Conservation (phyloP, 139 green algal genomes). For the Volvox africanus region DNA sequence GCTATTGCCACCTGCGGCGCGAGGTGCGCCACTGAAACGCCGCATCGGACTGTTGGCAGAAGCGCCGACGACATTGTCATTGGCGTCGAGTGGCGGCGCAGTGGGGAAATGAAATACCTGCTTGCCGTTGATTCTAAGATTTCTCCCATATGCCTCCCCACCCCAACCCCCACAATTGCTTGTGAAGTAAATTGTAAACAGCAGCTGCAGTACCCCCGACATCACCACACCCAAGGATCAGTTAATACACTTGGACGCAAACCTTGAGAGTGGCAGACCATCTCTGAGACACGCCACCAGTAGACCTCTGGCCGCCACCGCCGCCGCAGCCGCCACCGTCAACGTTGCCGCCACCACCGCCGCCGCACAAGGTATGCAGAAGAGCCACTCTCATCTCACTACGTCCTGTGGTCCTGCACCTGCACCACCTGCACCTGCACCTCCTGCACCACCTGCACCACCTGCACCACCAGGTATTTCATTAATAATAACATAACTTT, state of each 20-base stretch:
- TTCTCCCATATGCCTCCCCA: too few relatives aligned
- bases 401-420: constrained; percentile 77
- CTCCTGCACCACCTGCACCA: constrained; percentile 69
- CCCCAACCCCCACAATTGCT: too few relatives aligned
- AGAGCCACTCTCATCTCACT: too few relatives aligned
- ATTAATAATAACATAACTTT: too few relatives aligned
- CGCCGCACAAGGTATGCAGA: constrained; percentile 82
- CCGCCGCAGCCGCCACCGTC: too few relatives aligned
- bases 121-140: background rate
- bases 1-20: background rate
- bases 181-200: too few relatives aligned
- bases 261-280: too few relatives aligned
- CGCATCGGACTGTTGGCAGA: background rate
- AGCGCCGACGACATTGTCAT: background rate
- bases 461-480: background rate
- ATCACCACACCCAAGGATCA: too few relatives aligned
- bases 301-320: too few relatives aligned
- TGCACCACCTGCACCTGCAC: constrained; percentile 84
- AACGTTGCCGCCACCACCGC: constrained; percentile 67
- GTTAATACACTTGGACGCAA: too few relatives aligned
- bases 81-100: background rate
- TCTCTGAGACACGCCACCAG: too few relatives aligned
- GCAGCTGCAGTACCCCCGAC: too few relatives aligned
- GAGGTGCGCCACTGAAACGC: background rate
- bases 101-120: background rate